phyloP scores from a whole-genome alignment of 331 rosid species.

The Saraca asoca region DNA sequence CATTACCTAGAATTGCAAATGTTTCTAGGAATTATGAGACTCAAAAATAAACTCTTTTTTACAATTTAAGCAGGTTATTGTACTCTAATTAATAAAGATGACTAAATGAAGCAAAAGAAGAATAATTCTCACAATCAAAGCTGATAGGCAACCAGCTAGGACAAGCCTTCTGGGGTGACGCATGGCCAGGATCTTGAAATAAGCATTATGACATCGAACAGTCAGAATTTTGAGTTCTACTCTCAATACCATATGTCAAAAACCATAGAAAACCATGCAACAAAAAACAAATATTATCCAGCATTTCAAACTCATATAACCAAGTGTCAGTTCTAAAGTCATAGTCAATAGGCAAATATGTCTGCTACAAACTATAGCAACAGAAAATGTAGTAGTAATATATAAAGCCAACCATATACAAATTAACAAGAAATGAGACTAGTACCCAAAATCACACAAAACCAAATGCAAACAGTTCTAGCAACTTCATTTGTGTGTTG shows the following conservation, averaged over 20 bases:
- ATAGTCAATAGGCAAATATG: no score
- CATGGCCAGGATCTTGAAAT: slow-evolving; percentile 86
- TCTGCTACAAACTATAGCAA: no score
- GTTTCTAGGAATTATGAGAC: slow-evolving; percentile 29
- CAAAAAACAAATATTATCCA: no score
- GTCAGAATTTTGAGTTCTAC: slow-evolving; percentile 24
- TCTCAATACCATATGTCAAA: slow-evolving; percentile 16
- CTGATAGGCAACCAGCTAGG: slow-evolving; percentile 78
- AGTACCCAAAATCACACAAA: background rate
- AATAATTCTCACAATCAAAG: slow-evolving; percentile 77
- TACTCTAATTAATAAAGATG: background rate
- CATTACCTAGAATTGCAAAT: slow-evolving; percentile 72
- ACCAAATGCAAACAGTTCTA: background rate
- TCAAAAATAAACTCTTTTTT: slow-evolving; percentile 1
- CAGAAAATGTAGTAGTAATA: no score
- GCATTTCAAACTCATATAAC: no score
- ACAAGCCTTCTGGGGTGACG: slow-evolving; percentile 92
- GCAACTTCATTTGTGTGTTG: background rate
- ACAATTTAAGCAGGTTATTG: background rate
- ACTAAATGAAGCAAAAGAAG: slow-evolving; percentile 18
- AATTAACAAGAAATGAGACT: no score
- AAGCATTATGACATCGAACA: slow-evolving; percentile 33
- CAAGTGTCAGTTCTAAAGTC: no score
- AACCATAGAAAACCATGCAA: background rate
- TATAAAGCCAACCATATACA: no score